phyloP scores from a whole-genome alignment of 768 basidiomycete species.

The Boletus vermiculosoides region DNA sequence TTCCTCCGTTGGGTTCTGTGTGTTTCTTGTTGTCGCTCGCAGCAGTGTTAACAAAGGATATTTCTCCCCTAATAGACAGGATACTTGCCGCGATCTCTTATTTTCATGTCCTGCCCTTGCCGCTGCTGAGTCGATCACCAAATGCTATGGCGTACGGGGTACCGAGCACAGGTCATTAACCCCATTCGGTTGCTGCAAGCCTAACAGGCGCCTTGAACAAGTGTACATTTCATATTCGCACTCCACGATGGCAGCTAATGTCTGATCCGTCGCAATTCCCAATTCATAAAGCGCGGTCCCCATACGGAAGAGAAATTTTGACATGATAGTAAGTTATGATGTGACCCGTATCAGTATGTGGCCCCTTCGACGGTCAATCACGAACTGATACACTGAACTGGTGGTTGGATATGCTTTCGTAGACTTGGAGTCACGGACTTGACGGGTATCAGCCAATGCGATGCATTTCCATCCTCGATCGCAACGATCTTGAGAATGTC shows the following conservation, averaged over 20 bases:
- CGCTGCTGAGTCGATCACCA: not conserved
- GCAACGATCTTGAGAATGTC: not conserved
- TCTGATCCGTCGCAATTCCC: not conserved
- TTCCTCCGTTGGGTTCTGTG: not conserved
- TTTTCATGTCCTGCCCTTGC: not conserved
- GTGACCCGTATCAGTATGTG: no score
- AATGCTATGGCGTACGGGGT: not conserved
- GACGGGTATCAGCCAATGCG: not conserved
- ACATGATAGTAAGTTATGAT: no score
- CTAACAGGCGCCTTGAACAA: not conserved
- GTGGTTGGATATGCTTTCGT: not conserved
- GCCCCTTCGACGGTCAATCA: no score
- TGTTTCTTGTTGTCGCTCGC: not conserved
- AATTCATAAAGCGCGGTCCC: no score
- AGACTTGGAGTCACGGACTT: not conserved
- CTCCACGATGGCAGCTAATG: not conserved
- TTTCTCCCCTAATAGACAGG: not conserved
- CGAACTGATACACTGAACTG: not conserved
- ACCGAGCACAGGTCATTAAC: not conserved
- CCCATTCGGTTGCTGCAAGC: not conserved
- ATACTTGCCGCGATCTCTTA: not conserved
- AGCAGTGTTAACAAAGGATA: not conserved
- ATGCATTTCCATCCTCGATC: not conserved
- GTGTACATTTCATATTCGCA: not conserved
- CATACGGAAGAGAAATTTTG: no score